These are phyloP conservation scores for Rhodotorula sp. DNA, from an alignment of 1,284 basidiomycete genomes.

Conservation along the genomic window DNA sequence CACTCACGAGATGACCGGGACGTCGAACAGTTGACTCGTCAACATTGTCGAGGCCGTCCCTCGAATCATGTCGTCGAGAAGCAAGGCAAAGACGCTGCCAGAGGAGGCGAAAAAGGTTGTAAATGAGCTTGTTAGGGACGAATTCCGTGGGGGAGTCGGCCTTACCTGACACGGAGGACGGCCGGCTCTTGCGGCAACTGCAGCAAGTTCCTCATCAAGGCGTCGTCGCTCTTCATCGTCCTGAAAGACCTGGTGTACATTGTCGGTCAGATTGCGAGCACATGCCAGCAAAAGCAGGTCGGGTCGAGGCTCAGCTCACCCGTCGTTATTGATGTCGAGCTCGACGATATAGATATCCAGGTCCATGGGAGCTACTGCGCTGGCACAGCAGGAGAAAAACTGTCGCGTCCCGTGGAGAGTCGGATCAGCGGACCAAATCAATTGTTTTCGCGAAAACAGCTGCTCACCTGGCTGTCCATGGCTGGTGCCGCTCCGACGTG, in stretches of 20 bases:
- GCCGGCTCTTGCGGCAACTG: slow-evolving; percentile 31
- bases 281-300: accelerated
- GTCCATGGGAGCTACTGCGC: slow-evolving; percentile 15
- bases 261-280: not conserved
- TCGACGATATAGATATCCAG: slow-evolving; percentile 36
- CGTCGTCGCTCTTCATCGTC: slow-evolving; percentile 25
- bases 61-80: slow-evolving; percentile 20
- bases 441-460: too few relatives aligned
- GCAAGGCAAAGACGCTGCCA: slow-evolving; percentile 10
- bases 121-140: not conserved
- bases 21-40: slow-evolving; percentile 27
- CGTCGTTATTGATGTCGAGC: slow-evolving; percentile 30
- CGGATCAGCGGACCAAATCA: too few relatives aligned
- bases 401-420: not conserved
- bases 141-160: not conserved
- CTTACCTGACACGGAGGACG: slow-evolving; percentile 10
- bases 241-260: not conserved
- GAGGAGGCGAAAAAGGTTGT: not conserved
- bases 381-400: slow-evolving; percentile 34
- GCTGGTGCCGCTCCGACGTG: slow-evolving; percentile 22
- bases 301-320: not conserved
- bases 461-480: slow-evolving; percentile 11
- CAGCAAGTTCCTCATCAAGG: slow-evolving; percentile 26
- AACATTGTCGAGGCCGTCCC: slow-evolving; percentile 14
- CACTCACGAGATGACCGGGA: slow-evolving; percentile 27